A percentile compares a stretch with the other conserved stretches of the same genome.
Evolutionary conservation across 306 rosid genomes (phyloP).

Genomic region (Inga laurina): DNA sequence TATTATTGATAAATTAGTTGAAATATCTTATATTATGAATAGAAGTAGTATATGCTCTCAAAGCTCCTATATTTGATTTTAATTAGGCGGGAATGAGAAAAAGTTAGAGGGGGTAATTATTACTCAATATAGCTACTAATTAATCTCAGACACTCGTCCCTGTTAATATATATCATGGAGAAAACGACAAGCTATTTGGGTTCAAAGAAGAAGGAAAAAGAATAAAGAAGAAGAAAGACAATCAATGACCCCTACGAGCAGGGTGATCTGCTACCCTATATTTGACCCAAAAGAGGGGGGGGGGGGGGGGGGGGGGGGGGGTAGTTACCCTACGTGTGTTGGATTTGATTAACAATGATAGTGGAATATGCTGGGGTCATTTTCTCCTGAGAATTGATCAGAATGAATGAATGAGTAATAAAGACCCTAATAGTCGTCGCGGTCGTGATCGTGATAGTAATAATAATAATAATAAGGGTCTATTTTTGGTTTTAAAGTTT

Average conservation of each 20-base stretch:
- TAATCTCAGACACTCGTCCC: neutral
- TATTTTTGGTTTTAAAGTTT: too few relatives aligned
- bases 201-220: neutral
- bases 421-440: neutral
- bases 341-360: neutral
- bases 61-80: neutral
- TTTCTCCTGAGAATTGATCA: neutral
- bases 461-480: too few relatives aligned
- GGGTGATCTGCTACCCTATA: too few relatives aligned
- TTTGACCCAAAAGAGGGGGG: too few relatives aligned
- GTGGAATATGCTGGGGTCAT: neutral
- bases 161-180: neutral
- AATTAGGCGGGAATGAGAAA: neutral
- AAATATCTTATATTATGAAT: too few relatives aligned
- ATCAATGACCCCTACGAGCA: neutral
- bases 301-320: too few relatives aligned
- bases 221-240: too few relatives aligned
- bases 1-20: too few relatives aligned
- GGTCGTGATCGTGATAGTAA: too few relatives aligned
- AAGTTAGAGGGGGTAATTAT: neutral
- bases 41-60: too few relatives aligned
- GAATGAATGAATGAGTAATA: neutral
- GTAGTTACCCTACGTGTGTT: too few relatives aligned
- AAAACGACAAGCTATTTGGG: neutral
- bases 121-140: too few relatives aligned